Evolutionary conservation across 164 flowering plant genomes (phyloP).

Genomic region (Stephania yunnanensis): DNA sequence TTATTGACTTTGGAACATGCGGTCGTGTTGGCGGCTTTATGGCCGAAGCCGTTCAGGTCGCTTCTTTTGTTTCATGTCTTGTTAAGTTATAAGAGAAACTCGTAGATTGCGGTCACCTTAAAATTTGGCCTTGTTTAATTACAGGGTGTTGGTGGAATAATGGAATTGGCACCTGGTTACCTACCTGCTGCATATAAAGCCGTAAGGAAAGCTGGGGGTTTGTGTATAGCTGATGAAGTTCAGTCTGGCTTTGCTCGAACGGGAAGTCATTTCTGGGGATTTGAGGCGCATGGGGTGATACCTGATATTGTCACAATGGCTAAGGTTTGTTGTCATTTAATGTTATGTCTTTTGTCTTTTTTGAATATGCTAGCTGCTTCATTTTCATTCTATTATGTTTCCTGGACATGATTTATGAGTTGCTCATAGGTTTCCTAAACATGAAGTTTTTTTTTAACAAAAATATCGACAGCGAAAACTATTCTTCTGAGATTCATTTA

Average conservation of each 20-base stretch:
- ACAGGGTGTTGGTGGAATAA: constrained; percentile 93
- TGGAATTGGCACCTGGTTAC: constrained; percentile 86
- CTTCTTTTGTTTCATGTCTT: not conserved
- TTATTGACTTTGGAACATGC: constrained; percentile 72
- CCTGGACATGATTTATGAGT: no score
- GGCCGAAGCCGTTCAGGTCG: constrained; percentile 87
- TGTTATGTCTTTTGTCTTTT: not conserved
- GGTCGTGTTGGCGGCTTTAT: constrained; percentile 82
- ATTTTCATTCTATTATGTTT: not conserved
- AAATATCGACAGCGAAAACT: no score
- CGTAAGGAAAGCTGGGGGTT: constrained; percentile 80
- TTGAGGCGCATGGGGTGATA: constrained; percentile 81
- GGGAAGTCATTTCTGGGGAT: constrained; percentile 92
- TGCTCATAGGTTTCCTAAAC: no score
- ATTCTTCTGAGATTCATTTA: not conserved
- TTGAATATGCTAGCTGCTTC: not conserved
- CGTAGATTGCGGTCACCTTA: not conserved
- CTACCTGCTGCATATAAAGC: constrained; percentile 61
- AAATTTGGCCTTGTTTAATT: not conserved
- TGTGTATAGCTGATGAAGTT: constrained; percentile 92
- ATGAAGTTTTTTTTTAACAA: no score
- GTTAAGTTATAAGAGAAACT: not conserved
- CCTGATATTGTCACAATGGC: constrained; percentile 99
- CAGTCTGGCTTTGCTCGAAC: constrained; percentile 88
- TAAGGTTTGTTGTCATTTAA: constrained; percentile 39